Base-by-base conservation (phyloP, 2,329 filamentous ascomycete genomes). In the Dactylellina sp. region DNA sequence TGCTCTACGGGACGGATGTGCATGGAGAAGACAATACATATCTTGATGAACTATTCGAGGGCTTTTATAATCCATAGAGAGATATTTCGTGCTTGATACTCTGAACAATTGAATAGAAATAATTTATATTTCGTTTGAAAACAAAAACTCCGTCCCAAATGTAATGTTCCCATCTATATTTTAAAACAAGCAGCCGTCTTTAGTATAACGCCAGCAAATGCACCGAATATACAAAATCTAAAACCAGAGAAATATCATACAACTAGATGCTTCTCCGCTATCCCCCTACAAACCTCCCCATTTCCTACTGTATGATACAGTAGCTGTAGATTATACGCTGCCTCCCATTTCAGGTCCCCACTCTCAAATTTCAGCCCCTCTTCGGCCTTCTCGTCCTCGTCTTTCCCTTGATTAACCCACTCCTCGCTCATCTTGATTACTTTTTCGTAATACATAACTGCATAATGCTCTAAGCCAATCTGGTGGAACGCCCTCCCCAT, bases 401-500 rank as follows among this genome's bases (percentile, higher is more conserved):
- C 47, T 46, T 39, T 56, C 52, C 42, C 24, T 55, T 60, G 53
- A 75, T 72, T 53, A 52, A 80, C 66, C 56, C 80, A 81, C n/a
- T 82, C 78, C 50, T 82, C 81, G 39, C 84, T 83, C 37, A 89
- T 77, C 28, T 81, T 79, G 46, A 90, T 80, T 37, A 86, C 86
- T 37, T 81, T 83, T 76, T 88, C 83, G 80, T 97, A 98, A 61
- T 87, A 90, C 20, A 88, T 85, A 2, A 91, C 82, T 0, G 93
- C 92, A 25, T 96, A 82, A 79, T 91, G 88, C 18, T 86, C 84
- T 68, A 96, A 16, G 25, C 77, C 91, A 9, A 96, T 83, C 68
- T 89, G 84, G 80, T 95, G 91, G 83, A 91, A 95, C 24, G 88
- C 86, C 20, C 92, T 84, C 1, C 86, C 92, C 52, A 93, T 84